Conservation (phyloP, 2,329 filamentous ascomycete species). For the Fusarium agapanthi region DNA sequence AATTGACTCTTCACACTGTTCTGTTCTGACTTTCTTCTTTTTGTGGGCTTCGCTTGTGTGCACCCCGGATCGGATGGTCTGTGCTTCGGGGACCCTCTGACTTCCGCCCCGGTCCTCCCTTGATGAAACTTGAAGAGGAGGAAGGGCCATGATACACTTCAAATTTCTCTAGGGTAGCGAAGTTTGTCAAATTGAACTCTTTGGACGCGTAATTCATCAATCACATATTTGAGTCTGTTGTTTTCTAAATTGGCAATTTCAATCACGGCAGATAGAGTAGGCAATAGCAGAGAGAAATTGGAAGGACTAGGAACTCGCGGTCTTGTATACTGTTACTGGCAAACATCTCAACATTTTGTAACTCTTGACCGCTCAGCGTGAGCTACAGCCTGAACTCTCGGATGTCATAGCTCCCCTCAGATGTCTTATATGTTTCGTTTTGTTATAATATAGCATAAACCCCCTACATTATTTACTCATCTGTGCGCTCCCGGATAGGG, state of each 20-base stretch:
- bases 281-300: no score
- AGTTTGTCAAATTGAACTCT: not conserved
- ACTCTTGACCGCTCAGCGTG: not conserved
- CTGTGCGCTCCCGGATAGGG: slow-evolving; percentile 14
- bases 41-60: slow-evolving; percentile 38
- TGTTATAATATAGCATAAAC: not conserved
- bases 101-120: slow-evolving; percentile 18
- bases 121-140: not conserved
- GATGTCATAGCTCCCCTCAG: no score
- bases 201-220: not conserved
- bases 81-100: slow-evolving; percentile 19
- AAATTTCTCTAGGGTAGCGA: not conserved
- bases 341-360: not conserved
- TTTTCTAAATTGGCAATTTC: not conserved
- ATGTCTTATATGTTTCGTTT: not conserved
- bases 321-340: no score
- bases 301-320: not conserved
- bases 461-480: not conserved
- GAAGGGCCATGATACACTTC: not conserved
- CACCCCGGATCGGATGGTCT: slow-evolving; percentile 32
- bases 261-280: not conserved
- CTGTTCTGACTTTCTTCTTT: slow-evolving; percentile 12
- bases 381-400: no score
- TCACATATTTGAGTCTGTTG: not conserved
- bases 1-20: not conserved